Percentiles rank a stretch among this genome's conserved stretches.
These are phyloP conservation scores for Monilinia laxa DNA, from an alignment of 2,329 filamentous ascomycete genomes.

Conservation along the genomic window DNA sequence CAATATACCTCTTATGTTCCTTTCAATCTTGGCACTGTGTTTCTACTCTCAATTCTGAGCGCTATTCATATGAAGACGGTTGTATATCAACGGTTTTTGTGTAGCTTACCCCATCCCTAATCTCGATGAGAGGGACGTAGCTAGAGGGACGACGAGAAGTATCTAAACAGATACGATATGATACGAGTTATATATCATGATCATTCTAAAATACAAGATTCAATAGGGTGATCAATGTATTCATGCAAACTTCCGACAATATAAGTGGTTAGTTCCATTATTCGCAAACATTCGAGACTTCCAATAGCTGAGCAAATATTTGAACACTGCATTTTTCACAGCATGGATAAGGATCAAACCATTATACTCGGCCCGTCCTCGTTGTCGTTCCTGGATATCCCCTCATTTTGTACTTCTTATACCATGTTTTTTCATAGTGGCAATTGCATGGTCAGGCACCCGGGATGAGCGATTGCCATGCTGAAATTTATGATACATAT, in stretches of 20 bases:
- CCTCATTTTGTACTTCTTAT: conserved; percentile 14
- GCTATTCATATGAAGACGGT: neutral
- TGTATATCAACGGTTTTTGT: conserved; percentile 1
- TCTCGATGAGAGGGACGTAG: neutral
- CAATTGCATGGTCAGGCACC: conserved; percentile 14
- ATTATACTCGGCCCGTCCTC: conserved; percentile 7
- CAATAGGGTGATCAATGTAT: neutral
- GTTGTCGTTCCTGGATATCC: conserved; percentile 15
- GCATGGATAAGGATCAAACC: conserved; percentile 7
- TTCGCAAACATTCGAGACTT: neutral
- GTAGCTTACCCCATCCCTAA: neutral
- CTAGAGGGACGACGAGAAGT: conserved; percentile 13
- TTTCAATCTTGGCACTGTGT: neutral
- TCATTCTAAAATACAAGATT: neutral
- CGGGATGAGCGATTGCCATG: conserved; percentile 7
- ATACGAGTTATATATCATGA: neutral
- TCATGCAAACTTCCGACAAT: conserved; percentile 6
- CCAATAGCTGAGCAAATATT: conserved; percentile 14
- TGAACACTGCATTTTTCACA: conserved; percentile 22
- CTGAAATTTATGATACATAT: conserved; percentile 11
- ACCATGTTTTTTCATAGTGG: conserved; percentile 21
- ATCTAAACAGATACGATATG: neutral
- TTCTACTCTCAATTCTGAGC: neutral
- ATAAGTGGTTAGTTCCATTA: neutral
- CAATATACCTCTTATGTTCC: neutral